These are phyloP conservation scores for Thielaviopsis punctulata DNA, from an alignment of 2,329 filamentous ascomycete genomes.

Conservation along the genomic window DNA sequence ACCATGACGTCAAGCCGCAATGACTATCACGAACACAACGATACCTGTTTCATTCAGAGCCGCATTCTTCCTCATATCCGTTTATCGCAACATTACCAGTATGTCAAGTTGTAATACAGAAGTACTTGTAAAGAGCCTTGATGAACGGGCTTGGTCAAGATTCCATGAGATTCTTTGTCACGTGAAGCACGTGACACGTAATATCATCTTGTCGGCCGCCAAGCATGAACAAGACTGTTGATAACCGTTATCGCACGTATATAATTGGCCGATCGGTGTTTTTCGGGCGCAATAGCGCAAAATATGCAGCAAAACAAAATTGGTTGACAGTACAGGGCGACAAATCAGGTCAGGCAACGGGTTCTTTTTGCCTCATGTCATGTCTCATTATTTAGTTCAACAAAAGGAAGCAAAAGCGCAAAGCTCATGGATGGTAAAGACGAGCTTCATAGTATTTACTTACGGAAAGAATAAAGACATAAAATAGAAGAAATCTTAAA, in stretches of 20 bases:
- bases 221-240: background rate
- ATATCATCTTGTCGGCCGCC: background rate
- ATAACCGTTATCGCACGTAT: conserved; percentile 1
- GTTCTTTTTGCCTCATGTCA: background rate
- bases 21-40: background rate
- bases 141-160: too few relatives aligned
- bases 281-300: background rate
- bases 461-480: too few relatives aligned
- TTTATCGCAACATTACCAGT: background rate
- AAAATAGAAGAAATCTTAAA: too few relatives aligned
- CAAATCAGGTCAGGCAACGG: background rate
- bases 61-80: background rate
- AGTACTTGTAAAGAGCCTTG: too few relatives aligned
- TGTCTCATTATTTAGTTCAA: background rate
- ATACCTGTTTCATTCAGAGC: background rate
- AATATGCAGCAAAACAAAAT: background rate
- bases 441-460: too few relatives aligned
- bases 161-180: background rate
- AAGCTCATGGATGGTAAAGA: background rate
- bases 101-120: too few relatives aligned
- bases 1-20: background rate
- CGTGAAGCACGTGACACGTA: background rate
- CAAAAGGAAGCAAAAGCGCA: background rate
- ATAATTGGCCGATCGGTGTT: conserved; percentile 3
- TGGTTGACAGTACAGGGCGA: background rate